A percentile compares a stretch with the other conserved stretches of the same genome.
Conservation (phyloP, 768 basidiomycete genomes). For the Pulveroboletus sp. region DNA sequence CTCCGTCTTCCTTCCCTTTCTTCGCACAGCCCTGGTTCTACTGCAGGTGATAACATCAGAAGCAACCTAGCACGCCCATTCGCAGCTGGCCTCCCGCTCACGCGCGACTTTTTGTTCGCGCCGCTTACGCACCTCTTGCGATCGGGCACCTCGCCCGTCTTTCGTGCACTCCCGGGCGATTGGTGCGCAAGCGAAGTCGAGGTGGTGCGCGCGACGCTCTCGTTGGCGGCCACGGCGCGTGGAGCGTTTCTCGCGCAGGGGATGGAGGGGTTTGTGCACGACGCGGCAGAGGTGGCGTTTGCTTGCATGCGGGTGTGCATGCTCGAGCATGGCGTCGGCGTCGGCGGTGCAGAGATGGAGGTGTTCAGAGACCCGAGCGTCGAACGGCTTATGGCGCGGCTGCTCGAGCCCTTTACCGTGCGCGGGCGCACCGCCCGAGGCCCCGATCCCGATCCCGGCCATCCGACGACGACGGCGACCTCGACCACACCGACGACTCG, state of each 20-base stretch:
- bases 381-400: conserved; percentile 49
- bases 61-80: not conserved
- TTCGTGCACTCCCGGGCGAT: conserved; percentile 57
- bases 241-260: conserved; percentile 43
- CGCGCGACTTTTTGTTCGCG: conserved; percentile 61
- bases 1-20: conserved; percentile 35
- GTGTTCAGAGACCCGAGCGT: conserved; percentile 79
- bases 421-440: not conserved
- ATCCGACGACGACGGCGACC: too few relatives aligned
- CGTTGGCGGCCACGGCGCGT: conserved; percentile 51
- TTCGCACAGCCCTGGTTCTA: not conserved
- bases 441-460: too few relatives aligned
- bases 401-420: conserved; percentile 55
- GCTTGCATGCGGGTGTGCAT: conserved; percentile 92
- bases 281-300: conserved; percentile 46
- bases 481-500: conserved; percentile 12
- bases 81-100: conserved; percentile 42
- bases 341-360: conserved; percentile 39
- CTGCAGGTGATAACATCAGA: not conserved
- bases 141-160: conserved; percentile 69
- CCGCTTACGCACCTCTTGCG: conserved; percentile 78
- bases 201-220: conserved; percentile 62
- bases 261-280: conserved; percentile 32
- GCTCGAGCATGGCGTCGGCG: conserved; percentile 73
- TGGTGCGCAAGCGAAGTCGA: conserved; percentile 85